These are phyloP conservation scores for Vigna unguiculata DNA, from an alignment of 306 rosid genomes.

Conservation along the genomic window DNA sequence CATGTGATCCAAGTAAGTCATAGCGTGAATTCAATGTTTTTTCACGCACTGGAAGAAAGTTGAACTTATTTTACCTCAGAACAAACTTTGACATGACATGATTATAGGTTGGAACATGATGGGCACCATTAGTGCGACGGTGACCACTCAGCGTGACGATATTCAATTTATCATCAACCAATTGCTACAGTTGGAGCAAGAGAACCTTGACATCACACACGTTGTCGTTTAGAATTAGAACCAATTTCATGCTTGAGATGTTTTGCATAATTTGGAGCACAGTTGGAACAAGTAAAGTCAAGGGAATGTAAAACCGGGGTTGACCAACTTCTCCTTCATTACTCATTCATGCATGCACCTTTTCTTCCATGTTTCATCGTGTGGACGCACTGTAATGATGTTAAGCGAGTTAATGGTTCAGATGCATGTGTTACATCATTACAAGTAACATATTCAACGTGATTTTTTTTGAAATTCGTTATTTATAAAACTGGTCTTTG, in stretches of 20 bases:
- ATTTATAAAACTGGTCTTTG: no score
- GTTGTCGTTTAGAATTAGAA: slow-evolving; percentile 52
- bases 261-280: slow-evolving; percentile 58
- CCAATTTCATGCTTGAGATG: slow-evolving; percentile 58
- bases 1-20: neutral
- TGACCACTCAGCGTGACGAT: neutral
- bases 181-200: neutral
- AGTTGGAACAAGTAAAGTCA: slow-evolving; percentile 60
- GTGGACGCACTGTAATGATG: neutral
- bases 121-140: neutral
- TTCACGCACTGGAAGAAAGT: neutral
- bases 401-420: no score
- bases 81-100: neutral
- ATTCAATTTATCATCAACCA: slow-evolving; percentile 9
- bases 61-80: neutral
- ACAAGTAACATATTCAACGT: neutral
- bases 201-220: slow-evolving; percentile 54
- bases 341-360: neutral
- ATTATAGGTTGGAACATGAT: neutral
- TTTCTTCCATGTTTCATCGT: no score
- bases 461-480: neutral
- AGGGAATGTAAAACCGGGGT: neutral
- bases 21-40: neutral
- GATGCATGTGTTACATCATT: no score
- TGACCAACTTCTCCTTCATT: neutral